Evolutionary conservation across 2,329 filamentous ascomycete genomes (phyloP).

Genomic region (Sphaerulina musiva): DNA sequence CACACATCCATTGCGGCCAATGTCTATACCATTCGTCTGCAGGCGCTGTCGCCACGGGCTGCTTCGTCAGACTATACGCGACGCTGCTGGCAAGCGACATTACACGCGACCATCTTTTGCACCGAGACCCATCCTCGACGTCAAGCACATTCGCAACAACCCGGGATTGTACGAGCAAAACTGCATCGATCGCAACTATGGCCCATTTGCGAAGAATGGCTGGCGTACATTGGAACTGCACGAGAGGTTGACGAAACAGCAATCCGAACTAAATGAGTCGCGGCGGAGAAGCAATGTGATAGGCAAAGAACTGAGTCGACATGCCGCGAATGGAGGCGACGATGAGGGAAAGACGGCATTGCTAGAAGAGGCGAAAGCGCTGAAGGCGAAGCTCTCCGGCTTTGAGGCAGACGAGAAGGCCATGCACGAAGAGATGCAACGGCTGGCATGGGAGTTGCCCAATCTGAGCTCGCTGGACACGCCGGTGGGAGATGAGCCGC

Average conservation of each 20-base stretch:
- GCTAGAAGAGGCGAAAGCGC: slow-evolving; percentile 55
- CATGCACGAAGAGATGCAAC: slow-evolving; percentile 35
- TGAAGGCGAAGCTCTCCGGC: slow-evolving; percentile 57
- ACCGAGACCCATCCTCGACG: slow-evolving; percentile 71
- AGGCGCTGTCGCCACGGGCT: slow-evolving; percentile 12
- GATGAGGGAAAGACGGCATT: slow-evolving; percentile 41
- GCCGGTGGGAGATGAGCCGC: slow-evolving; percentile 61
- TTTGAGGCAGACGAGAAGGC: slow-evolving; percentile 58
- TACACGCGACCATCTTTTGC: slow-evolving; percentile 60
- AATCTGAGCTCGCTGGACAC: slow-evolving; percentile 76
- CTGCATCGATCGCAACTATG: slow-evolving; percentile 80
- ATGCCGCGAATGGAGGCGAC: slow-evolving; percentile 26
- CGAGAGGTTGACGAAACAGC: slow-evolving; percentile 44
- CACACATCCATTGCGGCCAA: slow-evolving; percentile 1
- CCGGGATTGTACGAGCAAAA: slow-evolving; percentile 74
- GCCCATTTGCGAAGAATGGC: slow-evolving; percentile 45
- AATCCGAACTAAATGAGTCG: slow-evolving; percentile 54
- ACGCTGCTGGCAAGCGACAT: neutral
- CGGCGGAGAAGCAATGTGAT: slow-evolving; percentile 62
- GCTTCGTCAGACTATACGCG: neutral
- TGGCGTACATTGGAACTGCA: slow-evolving; percentile 48
- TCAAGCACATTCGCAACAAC: slow-evolving; percentile 85
- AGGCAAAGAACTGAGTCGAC: slow-evolving; percentile 46
- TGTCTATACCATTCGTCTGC: slow-evolving; percentile 17
- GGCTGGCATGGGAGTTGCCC: slow-evolving; percentile 42